A percentile compares a stretch with the other conserved stretches of the same genome.
Evolutionary conservation across 2,329 filamentous ascomycete species (phyloP).

Genomic region (Alternaria atra): DNA sequence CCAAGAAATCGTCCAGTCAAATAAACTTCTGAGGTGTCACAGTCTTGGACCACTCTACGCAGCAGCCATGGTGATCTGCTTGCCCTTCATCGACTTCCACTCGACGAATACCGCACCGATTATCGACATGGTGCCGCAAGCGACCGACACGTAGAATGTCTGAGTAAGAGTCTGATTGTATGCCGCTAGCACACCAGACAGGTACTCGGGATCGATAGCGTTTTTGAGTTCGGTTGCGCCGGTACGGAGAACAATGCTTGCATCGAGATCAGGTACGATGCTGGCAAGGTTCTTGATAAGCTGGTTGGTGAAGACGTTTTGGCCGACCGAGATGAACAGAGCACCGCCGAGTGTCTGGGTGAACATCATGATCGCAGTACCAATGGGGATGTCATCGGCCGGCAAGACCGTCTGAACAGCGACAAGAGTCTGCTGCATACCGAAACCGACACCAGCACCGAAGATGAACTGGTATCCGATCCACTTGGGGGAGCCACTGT

Average conservation of each 20-base stretch:
- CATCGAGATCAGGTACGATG: conserved; percentile 53
- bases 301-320: conserved; percentile 61
- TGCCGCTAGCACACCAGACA: conserved; percentile 65
- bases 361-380: conserved; percentile 60
- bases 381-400: conserved; percentile 56
- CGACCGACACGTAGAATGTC: conserved; percentile 68
- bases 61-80: conserved; percentile 53
- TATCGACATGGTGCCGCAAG: conserved; percentile 63
- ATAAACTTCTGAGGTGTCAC: conserved; percentile 1
- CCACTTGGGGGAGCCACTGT: conserved; percentile 50
- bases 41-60: conserved; percentile 23
- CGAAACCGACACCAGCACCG: conserved; percentile 56
- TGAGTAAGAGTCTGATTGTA: conserved; percentile 70
- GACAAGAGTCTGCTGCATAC: conserved; percentile 59
- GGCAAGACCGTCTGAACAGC: conserved; percentile 58
- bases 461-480: conserved; percentile 54
- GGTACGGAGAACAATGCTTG: conserved; percentile 54
- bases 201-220: conserved; percentile 54
- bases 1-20: not conserved
- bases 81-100: conserved; percentile 73
- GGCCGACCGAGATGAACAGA: conserved; percentile 59
- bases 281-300: conserved; percentile 54
- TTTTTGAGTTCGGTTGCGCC: conserved; percentile 68
- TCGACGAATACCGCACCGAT: conserved; percentile 66
- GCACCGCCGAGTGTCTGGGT: conserved; percentile 58